Evolutionary conservation across 176 grass and related monocot genomes (phyloP), one percentile per base, ranked within the genome.

Genomic region (Ampelocalamus luodianensis): DNA sequence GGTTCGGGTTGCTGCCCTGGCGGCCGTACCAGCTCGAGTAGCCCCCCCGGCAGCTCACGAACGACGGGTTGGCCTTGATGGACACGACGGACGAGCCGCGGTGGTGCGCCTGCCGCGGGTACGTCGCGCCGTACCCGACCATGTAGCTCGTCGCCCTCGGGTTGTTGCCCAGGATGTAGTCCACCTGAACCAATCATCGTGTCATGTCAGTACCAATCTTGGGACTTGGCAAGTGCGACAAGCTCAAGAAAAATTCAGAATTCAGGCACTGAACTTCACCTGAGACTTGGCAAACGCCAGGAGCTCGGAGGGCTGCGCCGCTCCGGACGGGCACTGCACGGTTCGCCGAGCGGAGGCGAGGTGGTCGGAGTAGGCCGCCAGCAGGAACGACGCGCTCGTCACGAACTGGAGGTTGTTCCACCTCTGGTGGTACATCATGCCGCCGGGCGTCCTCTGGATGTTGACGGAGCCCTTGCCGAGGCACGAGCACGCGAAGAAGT

Each of bases 391-490:
- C 22, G 91, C 83, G 84, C 91, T 76, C 39, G 96, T 93, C 3
- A 95, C 96, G 82, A 90, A 95, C 84, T 98, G 96, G 48, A 98
- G 24, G 79, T 98, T 98, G 83, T 95, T 98, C 96, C 96, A 98
- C 5, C 5, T 62, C 91, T 89, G 89, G 29, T 85, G 85, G 91
- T 89, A 89, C 56, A 98, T 22, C 32, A 98, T 26, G 6, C 96
- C 96, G 0, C 96, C 93, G 55, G 91, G 91, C 10, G 96, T 95
- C 38, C 87, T 70, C 6, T 14, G 77, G 42, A 98, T 91, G 68
- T 86, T 92, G 79, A 18, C 76, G 58, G 76, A 20, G 5, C 83
- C 88, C 65, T 83, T 91, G 46, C 93, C 91, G 48, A 98, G 72
- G 87, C 93, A 95, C 6, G 95, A 74, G 70, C 95, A 98, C 2